phyloP scores from a whole-genome alignment of 2,329 filamentous ascomycete genomes.

The Colletotrichum sp. region DNA sequence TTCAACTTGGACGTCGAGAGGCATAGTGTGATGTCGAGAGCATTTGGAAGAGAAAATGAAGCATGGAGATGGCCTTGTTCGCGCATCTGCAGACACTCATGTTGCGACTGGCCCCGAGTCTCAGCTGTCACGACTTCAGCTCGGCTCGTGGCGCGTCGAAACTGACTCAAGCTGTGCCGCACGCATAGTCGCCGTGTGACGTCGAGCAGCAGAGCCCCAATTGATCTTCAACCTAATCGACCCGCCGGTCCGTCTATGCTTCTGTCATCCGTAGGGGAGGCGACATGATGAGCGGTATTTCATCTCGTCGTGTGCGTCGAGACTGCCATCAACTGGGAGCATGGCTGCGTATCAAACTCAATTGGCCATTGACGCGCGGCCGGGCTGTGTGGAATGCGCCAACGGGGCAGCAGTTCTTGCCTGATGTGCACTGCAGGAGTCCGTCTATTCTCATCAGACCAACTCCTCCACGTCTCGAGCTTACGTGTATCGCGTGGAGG shows the following conservation, averaged over 20 bases:
- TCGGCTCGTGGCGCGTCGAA: background rate
- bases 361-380: constrained; percentile 7
- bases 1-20: background rate
- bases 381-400: background rate
- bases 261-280: constrained; percentile 7
- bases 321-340: background rate
- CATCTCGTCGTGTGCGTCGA: background rate
- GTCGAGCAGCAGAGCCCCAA: background rate
- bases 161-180: background rate
- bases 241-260: background rate
- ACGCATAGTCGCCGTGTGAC: background rate
- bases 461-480: background rate
- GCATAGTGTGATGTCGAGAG: background rate
- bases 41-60: background rate
- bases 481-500: background rate
- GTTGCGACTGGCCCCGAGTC: background rate
- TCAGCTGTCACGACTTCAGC: background rate
- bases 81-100: background rate
- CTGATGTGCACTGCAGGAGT: background rate
- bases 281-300: background rate
- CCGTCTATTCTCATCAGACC: background rate
- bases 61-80: background rate
- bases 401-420: background rate
- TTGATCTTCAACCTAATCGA: background rate
- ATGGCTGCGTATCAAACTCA: constrained; percentile 16